Conservation (phyloP, 2,329 filamentous ascomycete genomes). For the Escovopsis sp. region DNA sequence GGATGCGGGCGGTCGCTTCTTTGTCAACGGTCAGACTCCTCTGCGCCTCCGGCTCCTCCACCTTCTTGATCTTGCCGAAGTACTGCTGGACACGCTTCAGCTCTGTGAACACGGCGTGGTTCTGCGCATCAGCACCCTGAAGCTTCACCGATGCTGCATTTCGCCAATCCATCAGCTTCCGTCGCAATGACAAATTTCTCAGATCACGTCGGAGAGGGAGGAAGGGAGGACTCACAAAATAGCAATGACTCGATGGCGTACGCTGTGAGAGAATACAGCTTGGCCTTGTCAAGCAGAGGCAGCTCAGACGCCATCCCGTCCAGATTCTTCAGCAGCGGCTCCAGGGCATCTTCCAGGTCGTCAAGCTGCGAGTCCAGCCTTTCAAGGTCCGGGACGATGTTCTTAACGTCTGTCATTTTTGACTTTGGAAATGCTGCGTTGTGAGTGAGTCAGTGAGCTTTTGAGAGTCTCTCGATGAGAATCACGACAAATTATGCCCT, state of each 20-base stretch:
- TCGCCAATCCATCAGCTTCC: background rate
- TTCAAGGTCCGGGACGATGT: constrained; percentile 54
- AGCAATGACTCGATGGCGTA: constrained; percentile 85
- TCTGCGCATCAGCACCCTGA: constrained; percentile 64
- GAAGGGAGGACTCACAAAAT: constrained; percentile 48
- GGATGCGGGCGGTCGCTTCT: constrained; percentile 63
- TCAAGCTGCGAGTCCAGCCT: constrained; percentile 68
- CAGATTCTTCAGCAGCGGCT: constrained; percentile 57
- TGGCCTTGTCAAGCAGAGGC: constrained; percentile 86
- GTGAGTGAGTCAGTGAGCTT: background rate
- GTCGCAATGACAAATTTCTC: constrained; percentile 1
- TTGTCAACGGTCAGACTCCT: constrained; percentile 49
- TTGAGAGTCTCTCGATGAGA: background rate
- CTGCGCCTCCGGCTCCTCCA: constrained; percentile 48
- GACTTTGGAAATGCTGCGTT: background rate
- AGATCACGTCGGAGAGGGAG: background rate
- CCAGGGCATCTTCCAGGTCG: constrained; percentile 56
- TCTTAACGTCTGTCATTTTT: constrained; percentile 27
- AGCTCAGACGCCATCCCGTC: constrained; percentile 59
- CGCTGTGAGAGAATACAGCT: constrained; percentile 74
- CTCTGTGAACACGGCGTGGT: constrained; percentile 75
- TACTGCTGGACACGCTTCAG: constrained; percentile 79
- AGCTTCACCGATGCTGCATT: constrained; percentile 54
- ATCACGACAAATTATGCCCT: too few species aligned
- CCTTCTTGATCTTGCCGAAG: constrained; percentile 75